These are phyloP conservation scores for Epichloe glyceriae DNA, from an alignment of 2,329 filamentous ascomycete species.

Conservation along the genomic window DNA sequence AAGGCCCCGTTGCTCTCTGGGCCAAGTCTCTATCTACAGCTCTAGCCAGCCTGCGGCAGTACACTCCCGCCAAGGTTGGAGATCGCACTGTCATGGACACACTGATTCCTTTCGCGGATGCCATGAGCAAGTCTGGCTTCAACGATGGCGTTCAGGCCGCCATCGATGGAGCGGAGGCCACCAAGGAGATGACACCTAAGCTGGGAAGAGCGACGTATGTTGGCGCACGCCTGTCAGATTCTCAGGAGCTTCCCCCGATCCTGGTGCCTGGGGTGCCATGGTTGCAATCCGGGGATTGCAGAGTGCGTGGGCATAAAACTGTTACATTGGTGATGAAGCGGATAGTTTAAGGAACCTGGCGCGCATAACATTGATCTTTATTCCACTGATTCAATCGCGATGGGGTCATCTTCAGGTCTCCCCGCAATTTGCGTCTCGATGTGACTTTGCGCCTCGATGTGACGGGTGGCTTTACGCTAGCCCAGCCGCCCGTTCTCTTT, in stretches of 20 bases:
- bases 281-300: constrained; percentile 33
- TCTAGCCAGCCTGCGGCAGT: constrained; percentile 33
- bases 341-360: background rate
- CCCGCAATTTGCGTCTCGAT: background rate
- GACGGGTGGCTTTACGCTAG: too few species aligned
- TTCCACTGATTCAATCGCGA: background rate
- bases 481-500: too few species aligned
- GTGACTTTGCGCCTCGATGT: too few species aligned
- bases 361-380: background rate
- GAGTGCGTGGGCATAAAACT: constrained; percentile 5
- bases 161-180: constrained; percentile 45
- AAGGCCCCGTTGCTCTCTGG: constrained; percentile 29
- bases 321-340: background rate
- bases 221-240: constrained; percentile 36
- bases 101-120: constrained; percentile 39
- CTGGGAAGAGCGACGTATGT: constrained; percentile 59
- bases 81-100: constrained; percentile 47
- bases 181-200: constrained; percentile 50
- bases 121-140: constrained; percentile 35
- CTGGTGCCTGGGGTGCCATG: constrained; percentile 58
- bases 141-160: constrained; percentile 45
- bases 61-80: constrained; percentile 41
- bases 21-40: constrained; percentile 28
- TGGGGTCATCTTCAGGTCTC: background rate
- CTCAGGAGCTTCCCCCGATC: constrained; percentile 46